A percentile compares a stretch with the other conserved stretches of the same genome.
phyloP scores from a whole-genome alignment of 1,284 basidiomycete species.

The Vanrija sp. region DNA sequence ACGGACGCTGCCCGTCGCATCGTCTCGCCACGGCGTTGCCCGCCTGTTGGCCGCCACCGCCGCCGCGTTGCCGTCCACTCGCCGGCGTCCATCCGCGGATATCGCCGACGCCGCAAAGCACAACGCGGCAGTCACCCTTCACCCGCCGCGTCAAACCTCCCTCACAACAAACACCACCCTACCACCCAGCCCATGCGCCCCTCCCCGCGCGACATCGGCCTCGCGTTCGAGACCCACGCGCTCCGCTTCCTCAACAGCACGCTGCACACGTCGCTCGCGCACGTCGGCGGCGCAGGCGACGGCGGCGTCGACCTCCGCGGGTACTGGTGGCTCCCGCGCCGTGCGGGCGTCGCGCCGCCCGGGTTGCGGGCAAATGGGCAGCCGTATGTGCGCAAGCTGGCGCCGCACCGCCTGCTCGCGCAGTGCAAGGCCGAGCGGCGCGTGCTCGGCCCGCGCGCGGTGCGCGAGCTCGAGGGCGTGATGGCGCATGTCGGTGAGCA shows the following conservation, averaged over 20 bases:
- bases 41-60: no score
- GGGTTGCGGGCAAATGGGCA: background rate
- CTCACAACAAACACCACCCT: no score
- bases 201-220: conserved; percentile 60
- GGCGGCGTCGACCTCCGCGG: conserved; percentile 84
- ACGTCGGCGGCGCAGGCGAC: conserved; percentile 74
- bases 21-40: no score
- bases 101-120: no score
- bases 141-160: no score
- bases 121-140: no score
- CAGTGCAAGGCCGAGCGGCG: conserved; percentile 89
- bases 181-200: background rate
- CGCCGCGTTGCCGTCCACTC: no score
- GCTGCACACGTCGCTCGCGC: conserved; percentile 69
- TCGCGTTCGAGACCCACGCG: conserved; percentile 70
- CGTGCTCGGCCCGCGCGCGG: conserved; percentile 68
- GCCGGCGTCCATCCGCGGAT: no score
- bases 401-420: conserved; percentile 67
- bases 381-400: background rate
- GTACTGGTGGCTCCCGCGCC: conserved; percentile 81
- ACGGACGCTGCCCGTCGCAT: no score
- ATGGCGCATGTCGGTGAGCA: conserved; percentile 49
- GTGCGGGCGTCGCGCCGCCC: background rate
- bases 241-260: conserved; percentile 59
- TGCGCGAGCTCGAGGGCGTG: conserved; percentile 85